Conservation (phyloP, 257 asterid genomes). For the Dorcoceras hygrometricum region DNA sequence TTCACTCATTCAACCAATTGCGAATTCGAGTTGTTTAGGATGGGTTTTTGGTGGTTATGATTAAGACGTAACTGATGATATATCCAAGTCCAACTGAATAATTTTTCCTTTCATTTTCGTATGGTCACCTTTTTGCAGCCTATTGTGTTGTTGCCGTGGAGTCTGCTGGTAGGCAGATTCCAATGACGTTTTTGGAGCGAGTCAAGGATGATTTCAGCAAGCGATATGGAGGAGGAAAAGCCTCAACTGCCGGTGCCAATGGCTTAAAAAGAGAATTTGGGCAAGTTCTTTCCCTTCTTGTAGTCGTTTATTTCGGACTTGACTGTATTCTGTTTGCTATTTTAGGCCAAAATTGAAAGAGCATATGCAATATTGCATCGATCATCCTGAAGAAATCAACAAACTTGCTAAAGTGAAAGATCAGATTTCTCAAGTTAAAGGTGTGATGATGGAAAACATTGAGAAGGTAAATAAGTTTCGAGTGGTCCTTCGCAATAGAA, state of each 20-base stretch:
- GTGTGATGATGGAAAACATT: constrained; percentile 56
- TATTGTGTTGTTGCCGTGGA: constrained; percentile 56
- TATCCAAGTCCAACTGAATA: neutral
- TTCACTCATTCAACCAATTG: too few relatives aligned
- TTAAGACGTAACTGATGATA: neutral
- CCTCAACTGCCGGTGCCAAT: constrained; percentile 37
- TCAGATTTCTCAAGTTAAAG: constrained; percentile 53
- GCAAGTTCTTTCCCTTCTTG: constrained; percentile 17
- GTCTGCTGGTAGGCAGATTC: constrained; percentile 54
- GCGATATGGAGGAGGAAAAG: constrained; percentile 51
- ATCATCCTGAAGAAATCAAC: constrained; percentile 53
- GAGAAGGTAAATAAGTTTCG: constrained; percentile 40
- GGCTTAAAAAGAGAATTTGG: constrained; percentile 49
- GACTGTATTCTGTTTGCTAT: constrained; percentile 1
- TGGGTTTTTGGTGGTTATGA: too few relatives aligned
- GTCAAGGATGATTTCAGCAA: constrained; percentile 50
- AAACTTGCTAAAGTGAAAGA: constrained; percentile 53
- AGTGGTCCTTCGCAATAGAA: neutral
- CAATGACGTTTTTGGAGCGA: constrained; percentile 52
- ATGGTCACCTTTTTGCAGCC: constrained; percentile 29
- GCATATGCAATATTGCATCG: constrained; percentile 50
- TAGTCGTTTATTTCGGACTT: neutral
- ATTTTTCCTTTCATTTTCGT: neutral
- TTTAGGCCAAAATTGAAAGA: constrained; percentile 48
- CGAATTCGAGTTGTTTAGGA: too few relatives aligned